Evolutionary conservation across 352 stramenopile species (phyloP), one percentile per base, ranked within the genome.

Genomic region (Globisporangium iwayamae): DNA sequence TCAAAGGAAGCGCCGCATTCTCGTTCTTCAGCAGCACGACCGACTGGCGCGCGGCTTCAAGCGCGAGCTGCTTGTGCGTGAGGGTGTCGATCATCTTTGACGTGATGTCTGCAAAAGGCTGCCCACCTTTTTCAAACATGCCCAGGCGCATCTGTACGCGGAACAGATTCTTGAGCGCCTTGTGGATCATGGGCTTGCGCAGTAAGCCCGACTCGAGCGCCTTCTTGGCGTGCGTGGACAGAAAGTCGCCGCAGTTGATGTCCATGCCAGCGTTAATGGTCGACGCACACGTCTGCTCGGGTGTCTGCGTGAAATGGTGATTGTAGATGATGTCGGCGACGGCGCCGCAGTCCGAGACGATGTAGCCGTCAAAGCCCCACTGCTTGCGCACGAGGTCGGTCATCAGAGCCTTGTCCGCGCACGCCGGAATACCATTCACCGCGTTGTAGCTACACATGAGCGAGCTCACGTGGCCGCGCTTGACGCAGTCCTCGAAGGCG

Each of bases 371-470:
- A 65, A 97, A 97, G 14, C 82, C 75, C 94, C 93, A 98, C 57
- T 79, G 59, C 2, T 75, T 68, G n/a, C 94, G 80, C n/a, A 96
- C 69, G 7, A 90, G 38, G 28, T 78, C 75, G 0, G 84, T 90
- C 34, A 98, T 63, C 1, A 98, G 67, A 5, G 75, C 65, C n/a
- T 74, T 70, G 68, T 97, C 91, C 6, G 92, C 88, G 70, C 96
- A 98, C 14, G 87, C 74, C 1, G 96, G 96, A 20, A 96, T 73
- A 5, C 93, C 91, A 69, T 98, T 98, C 32, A 98, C 79, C 13
- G 87, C 83, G 62, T 98, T 98, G 75, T 98, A 98, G 56, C 82
- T 96, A 73, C 94, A 98, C 96, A 98, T 98, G 47, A 98, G 68
- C 10, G 83, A 81, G 53, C 74, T 95, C 36, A 86, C 90, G 51